Evolutionary conservation across 2,329 filamentous ascomycete genomes (phyloP).

Genomic region (Ascosphaera acerosa): DNA sequence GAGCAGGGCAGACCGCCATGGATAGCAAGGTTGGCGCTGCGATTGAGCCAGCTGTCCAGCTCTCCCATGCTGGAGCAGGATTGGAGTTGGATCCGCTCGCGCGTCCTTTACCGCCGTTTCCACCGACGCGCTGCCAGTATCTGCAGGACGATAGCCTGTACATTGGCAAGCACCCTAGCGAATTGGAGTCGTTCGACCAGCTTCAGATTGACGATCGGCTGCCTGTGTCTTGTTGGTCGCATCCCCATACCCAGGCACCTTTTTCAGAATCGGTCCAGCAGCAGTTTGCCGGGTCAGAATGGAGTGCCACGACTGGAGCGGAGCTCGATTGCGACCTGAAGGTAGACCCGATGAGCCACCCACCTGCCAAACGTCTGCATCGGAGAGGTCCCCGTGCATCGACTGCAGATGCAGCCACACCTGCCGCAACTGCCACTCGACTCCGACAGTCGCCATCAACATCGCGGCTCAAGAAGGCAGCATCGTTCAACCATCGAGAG

Average conservation of each 20-base stretch:
- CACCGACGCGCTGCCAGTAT: not conserved
- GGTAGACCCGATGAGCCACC: not conserved
- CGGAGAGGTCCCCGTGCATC: conserved; percentile 1
- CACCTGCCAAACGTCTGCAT: not conserved
- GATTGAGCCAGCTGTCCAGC: too few relatives aligned
- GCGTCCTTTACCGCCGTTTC: not conserved
- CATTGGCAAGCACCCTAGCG: not conserved
- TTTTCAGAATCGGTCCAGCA: too few relatives aligned
- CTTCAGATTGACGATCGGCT: not conserved
- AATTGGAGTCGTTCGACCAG: not conserved
- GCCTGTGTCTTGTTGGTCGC: not conserved
- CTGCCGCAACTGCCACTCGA: not conserved
- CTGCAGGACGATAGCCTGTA: not conserved
- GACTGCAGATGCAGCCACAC: conserved; percentile 5
- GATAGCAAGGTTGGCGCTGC: too few relatives aligned
- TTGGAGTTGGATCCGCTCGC: too few relatives aligned
- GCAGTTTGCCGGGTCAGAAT: too few relatives aligned
- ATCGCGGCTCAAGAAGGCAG: not conserved
- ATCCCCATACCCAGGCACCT: too few relatives aligned
- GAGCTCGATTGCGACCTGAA: too few relatives aligned
- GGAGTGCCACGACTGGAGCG: too few relatives aligned
- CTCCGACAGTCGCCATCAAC: conserved; percentile 1
- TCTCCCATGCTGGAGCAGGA: too few relatives aligned
- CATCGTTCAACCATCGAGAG: conserved; percentile 2
- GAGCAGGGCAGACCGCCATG: not conserved